Base-by-base conservation (phyloP, 345 rosid species). In the Pseudoturritis turrita region DNA sequence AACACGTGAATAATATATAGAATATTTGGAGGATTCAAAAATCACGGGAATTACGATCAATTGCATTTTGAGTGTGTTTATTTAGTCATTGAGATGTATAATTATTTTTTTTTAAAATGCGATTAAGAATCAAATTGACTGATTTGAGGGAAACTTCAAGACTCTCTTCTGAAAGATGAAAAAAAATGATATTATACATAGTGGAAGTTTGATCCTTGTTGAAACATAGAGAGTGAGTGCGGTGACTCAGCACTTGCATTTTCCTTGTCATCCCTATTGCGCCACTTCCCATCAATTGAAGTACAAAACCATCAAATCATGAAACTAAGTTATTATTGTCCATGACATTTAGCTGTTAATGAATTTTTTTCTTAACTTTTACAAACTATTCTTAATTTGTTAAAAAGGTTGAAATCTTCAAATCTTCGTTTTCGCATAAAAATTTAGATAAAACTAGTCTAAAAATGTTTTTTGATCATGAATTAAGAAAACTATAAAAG, bases 121-220 rank as follows among this genome's bases (percentile, higher is more conserved):
- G 50, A 33, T 23, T 9, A 36, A 39, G 49, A 37, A 66, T 39
- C 26, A 25, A 15, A 65, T 21, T 28, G 39, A 10, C 18, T 15
- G 41, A 62, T 53, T 53, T 12, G 13, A 64, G 21, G 70, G 17
- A 40, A 66, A 52, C 39, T 17, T 41, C 41, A 41, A 41, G 21
- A 67, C 6, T 17, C n/a, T 10, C 41, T 67, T 40, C 36, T 54
- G 43, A 39, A 11, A 52, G 72, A 67, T 5, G 53, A 46, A 60
- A 50, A 47, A 59, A 60, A 25, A 18, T 59, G 59, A 60, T 36
- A 25, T 11, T 41, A 29, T 12, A 28, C 62, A 55, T 54, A 55
- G 63, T 68, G 78, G 73, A n/a, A 66, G 47, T 49, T 66, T 66
- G 78, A 74, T 74, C 66, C 60, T 67, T 58, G 47, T 50, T 26